phyloP scores from a whole-genome alignment of 228 moss, liverwort and hornwort species.

The Sphagnum magellanicum region DNA sequence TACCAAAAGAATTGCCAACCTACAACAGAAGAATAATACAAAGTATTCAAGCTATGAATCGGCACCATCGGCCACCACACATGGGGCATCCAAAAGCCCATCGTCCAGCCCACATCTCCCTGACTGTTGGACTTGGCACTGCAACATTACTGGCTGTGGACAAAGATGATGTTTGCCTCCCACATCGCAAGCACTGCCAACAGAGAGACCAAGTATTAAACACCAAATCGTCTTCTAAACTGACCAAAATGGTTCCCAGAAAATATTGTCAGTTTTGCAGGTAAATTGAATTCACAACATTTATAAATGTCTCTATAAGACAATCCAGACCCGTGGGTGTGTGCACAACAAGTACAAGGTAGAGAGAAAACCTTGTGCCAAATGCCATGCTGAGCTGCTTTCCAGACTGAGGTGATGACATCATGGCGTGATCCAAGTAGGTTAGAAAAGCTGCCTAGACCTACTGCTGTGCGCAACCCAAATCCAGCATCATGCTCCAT shows the following conservation, averaged over 20 bases:
- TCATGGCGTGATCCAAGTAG: constrained; percentile 89
- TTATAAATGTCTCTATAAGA: background rate
- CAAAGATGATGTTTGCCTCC: constrained; percentile 84
- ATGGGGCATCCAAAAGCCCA: constrained; percentile 86
- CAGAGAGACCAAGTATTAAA: background rate
- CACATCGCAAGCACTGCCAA: constrained; percentile 89
- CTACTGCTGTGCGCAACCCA: constrained; percentile 74
- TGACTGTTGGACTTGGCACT: constrained; percentile 17
- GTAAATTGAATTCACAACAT: background rate
- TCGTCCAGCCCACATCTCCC: constrained; percentile 67
- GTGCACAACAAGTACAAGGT: no score
- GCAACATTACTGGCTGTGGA: constrained; percentile 33
- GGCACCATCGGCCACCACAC: constrained; percentile 91
- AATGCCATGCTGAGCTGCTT: constrained; percentile 55
- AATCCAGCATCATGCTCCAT: constrained; percentile 89
- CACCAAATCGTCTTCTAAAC: background rate
- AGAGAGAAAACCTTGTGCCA: constrained; percentile 76
- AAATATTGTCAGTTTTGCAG: background rate
- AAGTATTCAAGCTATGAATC: constrained; percentile 25
- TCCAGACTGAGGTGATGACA: constrained; percentile 81
- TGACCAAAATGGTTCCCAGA: background rate
- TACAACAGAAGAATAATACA: no score
- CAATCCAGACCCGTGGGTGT: background rate
- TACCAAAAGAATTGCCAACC: no score
- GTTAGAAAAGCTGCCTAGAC: constrained; percentile 73